Percentiles rank a stretch among this genome's conserved stretches.
Evolutionary conservation across 2,329 filamentous ascomycete genomes (phyloP).

Genomic region (Cercospora sesami): DNA sequence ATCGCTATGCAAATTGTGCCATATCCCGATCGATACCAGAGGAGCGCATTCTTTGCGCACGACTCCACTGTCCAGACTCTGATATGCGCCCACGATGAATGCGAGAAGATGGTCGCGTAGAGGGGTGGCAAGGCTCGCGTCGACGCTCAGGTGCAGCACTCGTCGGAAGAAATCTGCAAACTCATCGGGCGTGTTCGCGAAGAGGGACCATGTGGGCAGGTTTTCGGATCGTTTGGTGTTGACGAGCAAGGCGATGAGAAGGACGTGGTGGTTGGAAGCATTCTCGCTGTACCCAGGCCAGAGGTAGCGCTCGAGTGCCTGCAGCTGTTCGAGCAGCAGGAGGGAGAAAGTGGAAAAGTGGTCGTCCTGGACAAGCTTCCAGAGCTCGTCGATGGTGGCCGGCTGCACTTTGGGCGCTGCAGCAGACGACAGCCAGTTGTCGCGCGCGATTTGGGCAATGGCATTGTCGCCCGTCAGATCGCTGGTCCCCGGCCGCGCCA

Average conservation of each 20-base stretch:
- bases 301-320: slow-evolving; percentile 87
- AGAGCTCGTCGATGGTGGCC: slow-evolving; percentile 83
- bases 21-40: slow-evolving; percentile 89
- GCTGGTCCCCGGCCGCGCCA: slow-evolving; percentile 62
- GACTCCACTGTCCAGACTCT: slow-evolving; percentile 83
- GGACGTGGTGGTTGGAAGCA: slow-evolving; percentile 85
- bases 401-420: slow-evolving; percentile 68
- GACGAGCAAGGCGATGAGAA: slow-evolving; percentile 80
- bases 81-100: slow-evolving; percentile 89
- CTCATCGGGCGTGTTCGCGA: slow-evolving; percentile 72
- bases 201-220: slow-evolving; percentile 82
- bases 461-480: slow-evolving; percentile 68
- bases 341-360: slow-evolving; percentile 76
- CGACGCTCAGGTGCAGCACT: slow-evolving; percentile 78
- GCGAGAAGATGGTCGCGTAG: slow-evolving; percentile 76
- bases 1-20: slow-evolving; percentile 87
- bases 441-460: slow-evolving; percentile 70
- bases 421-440: slow-evolving; percentile 75
- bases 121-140: slow-evolving; percentile 45
- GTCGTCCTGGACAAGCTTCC: slow-evolving; percentile 82
- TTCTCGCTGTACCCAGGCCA: slow-evolving; percentile 85
- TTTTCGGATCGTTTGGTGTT: slow-evolving; percentile 88
- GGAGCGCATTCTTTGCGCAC: slow-evolving; percentile 96
- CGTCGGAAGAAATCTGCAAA: slow-evolving; percentile 90
- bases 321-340: slow-evolving; percentile 81